Evolutionary conservation across 495 filamentous ascomycete species (phyloP).

Genomic region (Trichodelitschia bisporula): DNA sequence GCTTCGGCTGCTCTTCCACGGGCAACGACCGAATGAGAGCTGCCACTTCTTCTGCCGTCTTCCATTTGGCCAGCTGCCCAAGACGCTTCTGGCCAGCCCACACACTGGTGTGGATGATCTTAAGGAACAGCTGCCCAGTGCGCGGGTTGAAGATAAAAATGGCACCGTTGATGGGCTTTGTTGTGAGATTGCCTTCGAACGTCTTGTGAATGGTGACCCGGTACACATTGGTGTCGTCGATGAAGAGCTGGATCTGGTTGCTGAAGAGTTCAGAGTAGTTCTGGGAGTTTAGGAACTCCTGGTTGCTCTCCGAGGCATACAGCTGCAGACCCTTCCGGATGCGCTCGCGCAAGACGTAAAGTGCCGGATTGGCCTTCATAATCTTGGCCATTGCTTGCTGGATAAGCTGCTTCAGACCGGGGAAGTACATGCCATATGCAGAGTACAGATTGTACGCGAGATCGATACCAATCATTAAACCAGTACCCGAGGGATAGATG

Average conservation of each 20-base stretch:
- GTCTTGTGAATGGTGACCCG: slow-evolving; percentile 99
- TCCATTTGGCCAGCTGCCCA: slow-evolving; percentile 97
- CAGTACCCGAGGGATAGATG: slow-evolving; percentile 93
- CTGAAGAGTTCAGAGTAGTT: slow-evolving; percentile 99
- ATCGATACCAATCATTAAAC: slow-evolving; percentile 96
- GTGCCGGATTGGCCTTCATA: slow-evolving; percentile 96
- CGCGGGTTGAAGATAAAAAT: slow-evolving; percentile 99
- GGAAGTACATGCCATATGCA: slow-evolving; percentile 96
- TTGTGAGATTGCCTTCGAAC: slow-evolving; percentile 96
- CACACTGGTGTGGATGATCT: slow-evolving; percentile 98
- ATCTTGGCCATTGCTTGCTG: slow-evolving; percentile 99
- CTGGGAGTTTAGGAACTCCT: slow-evolving; percentile 97
- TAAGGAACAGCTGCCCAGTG: slow-evolving; percentile 92
- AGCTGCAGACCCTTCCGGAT: slow-evolving; percentile 97
- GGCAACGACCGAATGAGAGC: slow-evolving; percentile 91
- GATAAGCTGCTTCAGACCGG: slow-evolving; percentile 82
- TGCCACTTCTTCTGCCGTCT: slow-evolving; percentile 98
- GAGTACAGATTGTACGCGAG: slow-evolving; percentile 97
- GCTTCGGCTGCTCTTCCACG: slow-evolving; percentile 96
- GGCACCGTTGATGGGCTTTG: slow-evolving; percentile 97
- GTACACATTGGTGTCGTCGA: slow-evolving; percentile 98
- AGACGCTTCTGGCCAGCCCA: slow-evolving; percentile 99
- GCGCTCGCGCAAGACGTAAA: slow-evolving; percentile 93
- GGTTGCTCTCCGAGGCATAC: slow-evolving; percentile 96
- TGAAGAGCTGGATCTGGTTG: slow-evolving; percentile 96